Percentiles rank a stretch among this genome's conserved stretches.
These are phyloP conservation scores for Ganoderma resinaceum DNA, from an alignment of 1,284 basidiomycete species.

Conservation along the genomic window DNA sequence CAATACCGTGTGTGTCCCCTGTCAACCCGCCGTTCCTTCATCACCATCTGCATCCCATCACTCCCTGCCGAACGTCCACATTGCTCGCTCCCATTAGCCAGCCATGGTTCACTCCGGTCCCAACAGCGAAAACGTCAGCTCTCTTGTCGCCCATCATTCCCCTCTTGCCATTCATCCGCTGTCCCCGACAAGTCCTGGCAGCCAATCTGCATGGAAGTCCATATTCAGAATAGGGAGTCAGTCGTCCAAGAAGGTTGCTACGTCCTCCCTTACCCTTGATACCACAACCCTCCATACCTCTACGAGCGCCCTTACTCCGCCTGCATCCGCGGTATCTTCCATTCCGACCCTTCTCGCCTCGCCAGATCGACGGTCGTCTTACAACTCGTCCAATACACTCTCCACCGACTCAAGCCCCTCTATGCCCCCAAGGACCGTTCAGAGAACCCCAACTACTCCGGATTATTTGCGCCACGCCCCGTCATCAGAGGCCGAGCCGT, in stretches of 20 bases:
- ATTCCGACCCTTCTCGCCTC: constrained; percentile 56
- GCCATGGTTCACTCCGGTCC: constrained; percentile 32
- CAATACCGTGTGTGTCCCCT: constrained; percentile 3
- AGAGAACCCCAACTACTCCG: constrained; percentile 39
- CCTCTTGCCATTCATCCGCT: constrained; percentile 29
- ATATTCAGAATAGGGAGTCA: constrained; percentile 60
- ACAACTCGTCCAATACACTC: constrained; percentile 73
- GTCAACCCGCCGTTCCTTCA: constrained; percentile 18
- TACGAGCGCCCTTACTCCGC: constrained; percentile 44
- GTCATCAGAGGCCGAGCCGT: constrained; percentile 38
- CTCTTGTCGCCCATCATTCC: constrained; percentile 31
- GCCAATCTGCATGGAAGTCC: constrained; percentile 58
- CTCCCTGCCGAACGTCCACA: constrained; percentile 20
- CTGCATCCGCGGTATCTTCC: constrained; percentile 54
- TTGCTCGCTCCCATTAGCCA: constrained; percentile 17
- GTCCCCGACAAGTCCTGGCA: constrained; percentile 28
- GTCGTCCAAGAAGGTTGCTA: constrained; percentile 56
- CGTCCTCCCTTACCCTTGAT: constrained; percentile 45
- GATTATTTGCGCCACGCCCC: constrained; percentile 36
- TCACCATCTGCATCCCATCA: constrained; percentile 28
- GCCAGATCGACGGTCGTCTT: constrained; percentile 67
- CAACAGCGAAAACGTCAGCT: constrained; percentile 34
- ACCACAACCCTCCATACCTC: constrained; percentile 45
- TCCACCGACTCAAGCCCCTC: constrained; percentile 68
- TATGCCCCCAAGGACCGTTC: constrained; percentile 40